Evolutionary conservation across 352 stramenopile genomes (phyloP).

Genomic region (Proteromonas lacertae): DNA sequence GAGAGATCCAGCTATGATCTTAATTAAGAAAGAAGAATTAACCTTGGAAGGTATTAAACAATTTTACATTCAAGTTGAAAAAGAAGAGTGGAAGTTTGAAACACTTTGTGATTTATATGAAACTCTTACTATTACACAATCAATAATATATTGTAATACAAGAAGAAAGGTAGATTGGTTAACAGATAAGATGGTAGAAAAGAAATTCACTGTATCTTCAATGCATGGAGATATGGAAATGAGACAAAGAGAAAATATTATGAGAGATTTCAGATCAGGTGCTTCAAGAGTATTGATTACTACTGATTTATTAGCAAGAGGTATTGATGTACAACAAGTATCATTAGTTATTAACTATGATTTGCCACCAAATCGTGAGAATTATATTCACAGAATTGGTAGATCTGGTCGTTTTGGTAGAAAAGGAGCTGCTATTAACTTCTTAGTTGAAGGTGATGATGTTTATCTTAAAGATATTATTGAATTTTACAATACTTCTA

Average conservation of each 20-base stretch:
- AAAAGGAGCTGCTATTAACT: conserved; percentile 99
- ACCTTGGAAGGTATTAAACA: conserved; percentile 99
- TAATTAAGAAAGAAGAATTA: conserved; percentile 97
- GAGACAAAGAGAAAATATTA: conserved; percentile 93
- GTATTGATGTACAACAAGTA: conserved; percentile 97
- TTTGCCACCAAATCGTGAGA: conserved; percentile 92
- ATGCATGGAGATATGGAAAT: conserved; percentile 99
- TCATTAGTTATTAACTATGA: conserved; percentile 97
- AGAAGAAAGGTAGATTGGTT: conserved; percentile 95
- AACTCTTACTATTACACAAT: conserved; percentile 94
- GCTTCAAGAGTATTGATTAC: conserved; percentile 95
- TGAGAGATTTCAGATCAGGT: conserved; percentile 95
- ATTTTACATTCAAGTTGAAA: conserved; percentile 94
- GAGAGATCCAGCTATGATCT: conserved; percentile 84
- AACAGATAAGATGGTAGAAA: conserved; percentile 88
- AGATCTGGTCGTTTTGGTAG: conserved; percentile 92
- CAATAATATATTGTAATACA: conserved; percentile 99
- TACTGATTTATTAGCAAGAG: conserved; percentile 85
- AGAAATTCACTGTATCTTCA: conserved; percentile 93
- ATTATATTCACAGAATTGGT: conserved; percentile 99
- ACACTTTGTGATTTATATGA: conserved; percentile 98
- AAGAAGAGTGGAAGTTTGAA: conserved; percentile 97
- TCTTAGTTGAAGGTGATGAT: conserved; percentile 88
- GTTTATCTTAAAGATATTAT: conserved; percentile 96
- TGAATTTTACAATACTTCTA: conserved; percentile 97